A percentile compares a stretch with the other conserved stretches of the same genome.
Evolutionary conservation across 2,329 filamentous ascomycete species (phyloP).

Genomic region (Cryphonectria radicalis): DNA sequence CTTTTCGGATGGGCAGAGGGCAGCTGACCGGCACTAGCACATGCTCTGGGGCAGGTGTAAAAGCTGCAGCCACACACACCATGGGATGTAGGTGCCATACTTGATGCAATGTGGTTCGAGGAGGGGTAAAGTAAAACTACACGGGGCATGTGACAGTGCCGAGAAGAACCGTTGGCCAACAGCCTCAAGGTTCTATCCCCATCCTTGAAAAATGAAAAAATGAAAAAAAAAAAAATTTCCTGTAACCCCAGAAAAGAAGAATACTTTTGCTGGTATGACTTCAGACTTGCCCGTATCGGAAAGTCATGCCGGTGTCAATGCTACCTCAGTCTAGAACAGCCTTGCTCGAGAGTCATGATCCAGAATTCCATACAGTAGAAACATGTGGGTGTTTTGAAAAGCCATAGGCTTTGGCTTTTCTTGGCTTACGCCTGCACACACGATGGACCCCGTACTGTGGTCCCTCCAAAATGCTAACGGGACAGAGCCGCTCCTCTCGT

Average conservation of each 20-base stretch:
- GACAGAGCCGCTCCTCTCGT: constrained; percentile 1
- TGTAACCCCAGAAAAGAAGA: background rate
- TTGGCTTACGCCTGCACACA: background rate
- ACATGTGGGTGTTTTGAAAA: background rate
- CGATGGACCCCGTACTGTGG: background rate
- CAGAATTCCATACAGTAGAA: background rate
- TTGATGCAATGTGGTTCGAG: background rate
- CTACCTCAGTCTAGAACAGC: background rate
- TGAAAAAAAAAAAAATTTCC: background rate
- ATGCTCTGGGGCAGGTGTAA: background rate
- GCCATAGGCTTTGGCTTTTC: background rate
- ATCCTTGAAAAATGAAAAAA: background rate
- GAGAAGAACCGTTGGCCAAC: background rate
- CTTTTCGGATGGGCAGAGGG: background rate
- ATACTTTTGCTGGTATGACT: background rate
- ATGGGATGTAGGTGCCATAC: background rate
- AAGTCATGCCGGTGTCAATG: constrained; percentile 10
- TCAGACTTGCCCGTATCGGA: background rate
- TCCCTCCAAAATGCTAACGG: background rate
- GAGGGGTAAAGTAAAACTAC: background rate
- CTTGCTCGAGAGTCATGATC: background rate
- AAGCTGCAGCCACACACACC: background rate
- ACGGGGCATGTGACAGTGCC: background rate
- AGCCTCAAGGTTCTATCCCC: background rate
- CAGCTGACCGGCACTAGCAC: constrained; percentile 1